A percentile compares a stretch with the other conserved stretches of the same genome.
phyloP scores from a whole-genome alignment of 352 stramenopile species.

The Globisporangium radiosum region DNA sequence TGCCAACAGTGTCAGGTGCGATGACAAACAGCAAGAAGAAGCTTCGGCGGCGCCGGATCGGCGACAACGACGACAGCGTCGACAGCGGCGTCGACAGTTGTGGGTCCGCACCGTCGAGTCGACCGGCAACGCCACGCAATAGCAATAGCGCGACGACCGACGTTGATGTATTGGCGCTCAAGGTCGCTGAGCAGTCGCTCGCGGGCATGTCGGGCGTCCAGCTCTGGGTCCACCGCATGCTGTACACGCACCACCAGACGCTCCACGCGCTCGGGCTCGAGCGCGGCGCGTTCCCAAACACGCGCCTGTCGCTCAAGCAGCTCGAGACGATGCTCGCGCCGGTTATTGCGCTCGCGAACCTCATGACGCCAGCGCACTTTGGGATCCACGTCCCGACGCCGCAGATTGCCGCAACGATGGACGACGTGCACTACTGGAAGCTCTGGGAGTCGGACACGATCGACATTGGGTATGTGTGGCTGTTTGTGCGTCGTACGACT shows the following conservation, averaged over 20 bases:
- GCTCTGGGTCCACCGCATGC: slow-evolving; percentile 61
- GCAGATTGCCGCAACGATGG: slow-evolving; percentile 63
- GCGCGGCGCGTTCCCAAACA: slow-evolving; percentile 55
- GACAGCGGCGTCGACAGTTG: no score
- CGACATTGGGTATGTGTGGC: slow-evolving; percentile 46
- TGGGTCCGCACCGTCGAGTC: neutral
- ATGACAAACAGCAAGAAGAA: slow-evolving; percentile 1
- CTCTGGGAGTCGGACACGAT: slow-evolving; percentile 81
- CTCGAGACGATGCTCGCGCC: slow-evolving; percentile 55
- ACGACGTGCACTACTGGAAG: slow-evolving; percentile 82
- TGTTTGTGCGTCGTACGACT: neutral
- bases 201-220: slow-evolving; percentile 55
- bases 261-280: slow-evolving; percentile 40
- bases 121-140: slow-evolving; percentile 7
- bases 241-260: slow-evolving; percentile 60
- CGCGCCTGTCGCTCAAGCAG: slow-evolving; percentile 65
- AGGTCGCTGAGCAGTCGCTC: slow-evolving; percentile 39
- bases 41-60: slow-evolving; percentile 5
- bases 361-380: slow-evolving; percentile 57
- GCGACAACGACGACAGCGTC: slow-evolving; percentile 5
- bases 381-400: slow-evolving; percentile 63
- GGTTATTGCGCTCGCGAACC: slow-evolving; percentile 48
- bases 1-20: slow-evolving; percentile 4
- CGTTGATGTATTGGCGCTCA: slow-evolving; percentile 19
- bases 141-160: slow-evolving; percentile 12